These are phyloP conservation scores for Botrytis pseudocinerea DNA, from an alignment of 2,329 filamentous ascomycete species.

Conservation along the genomic window DNA sequence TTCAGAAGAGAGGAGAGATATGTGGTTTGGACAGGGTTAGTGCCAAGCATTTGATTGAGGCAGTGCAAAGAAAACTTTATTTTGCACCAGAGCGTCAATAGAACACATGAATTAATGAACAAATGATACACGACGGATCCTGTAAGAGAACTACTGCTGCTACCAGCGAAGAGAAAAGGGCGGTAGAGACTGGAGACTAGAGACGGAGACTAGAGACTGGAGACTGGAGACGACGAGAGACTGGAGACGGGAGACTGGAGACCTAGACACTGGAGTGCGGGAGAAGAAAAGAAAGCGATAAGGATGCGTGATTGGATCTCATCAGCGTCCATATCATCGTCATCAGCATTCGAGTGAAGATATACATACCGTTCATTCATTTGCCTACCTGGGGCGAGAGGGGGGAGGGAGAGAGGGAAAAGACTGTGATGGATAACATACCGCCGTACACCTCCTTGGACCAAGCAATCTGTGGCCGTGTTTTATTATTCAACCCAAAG, in stretches of 20 bases:
- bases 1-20: not conserved
- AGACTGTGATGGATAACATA: not conserved
- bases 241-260: too few species aligned
- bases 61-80: constrained; percentile 20
- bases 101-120: not conserved
- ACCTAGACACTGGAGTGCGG: too few species aligned
- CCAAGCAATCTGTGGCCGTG: not conserved
- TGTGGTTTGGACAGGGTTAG: not conserved
- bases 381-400: not conserved
- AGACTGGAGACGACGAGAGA: not conserved
- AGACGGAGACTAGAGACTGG: too few species aligned
- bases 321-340: not conserved
- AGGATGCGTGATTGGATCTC: not conserved
- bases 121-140: constrained; percentile 2
- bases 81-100: constrained; percentile 15
- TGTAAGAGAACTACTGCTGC: not conserved
- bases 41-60: constrained; percentile 23
- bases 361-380: not conserved
- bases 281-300: too few species aligned
- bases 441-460: too few species aligned
- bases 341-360: not conserved
- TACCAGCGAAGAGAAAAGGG: not conserved
- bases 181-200: not conserved
- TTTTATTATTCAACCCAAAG: not conserved
- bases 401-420: too few species aligned